phyloP scores from a whole-genome alignment of 1,284 basidiomycete species.

The Ustilago nuda region DNA sequence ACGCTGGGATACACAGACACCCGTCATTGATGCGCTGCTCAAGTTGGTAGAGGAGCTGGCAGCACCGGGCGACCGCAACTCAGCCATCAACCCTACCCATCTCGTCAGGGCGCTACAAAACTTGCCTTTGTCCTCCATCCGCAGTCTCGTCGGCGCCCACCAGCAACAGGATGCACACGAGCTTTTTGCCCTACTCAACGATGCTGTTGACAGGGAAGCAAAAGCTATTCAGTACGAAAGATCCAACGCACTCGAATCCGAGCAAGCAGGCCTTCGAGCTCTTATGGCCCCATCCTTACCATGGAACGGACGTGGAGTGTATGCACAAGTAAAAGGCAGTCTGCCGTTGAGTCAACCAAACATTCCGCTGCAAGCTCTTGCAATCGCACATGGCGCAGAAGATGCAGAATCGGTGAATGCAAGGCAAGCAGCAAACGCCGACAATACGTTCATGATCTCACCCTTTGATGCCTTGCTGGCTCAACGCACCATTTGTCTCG shows the following conservation, averaged over 20 bases:
- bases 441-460: slow-evolving; percentile 30
- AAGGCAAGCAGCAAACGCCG: not conserved
- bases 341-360: not conserved
- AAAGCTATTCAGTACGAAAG: slow-evolving; percentile 37
- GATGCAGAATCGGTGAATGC: not conserved
- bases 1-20: slow-evolving; percentile 60
- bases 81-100: slow-evolving; percentile 51
- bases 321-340: slow-evolving; percentile 20
- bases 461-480: slow-evolving; percentile 53
- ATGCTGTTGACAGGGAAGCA: slow-evolving; percentile 62
- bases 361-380: slow-evolving; percentile 7
- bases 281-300: slow-evolving; percentile 51
- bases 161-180: slow-evolving; percentile 69
- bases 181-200: slow-evolving; percentile 62
- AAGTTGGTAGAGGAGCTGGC: slow-evolving; percentile 55
- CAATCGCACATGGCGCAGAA: not conserved
- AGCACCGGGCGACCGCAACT: slow-evolving; percentile 46
- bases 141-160: slow-evolving; percentile 62
- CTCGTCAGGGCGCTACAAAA: slow-evolving; percentile 54
- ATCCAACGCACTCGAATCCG: slow-evolving; percentile 17
- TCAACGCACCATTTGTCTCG: slow-evolving; percentile 63
- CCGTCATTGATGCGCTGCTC: slow-evolving; percentile 62
- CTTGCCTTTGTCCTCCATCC: slow-evolving; percentile 51
- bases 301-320: slow-evolving; percentile 39
- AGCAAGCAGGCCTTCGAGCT: slow-evolving; percentile 45